Evolutionary conservation across 192 early-diverging fungal species (phyloP).

Genomic region (Ambispora gerdemannii): DNA sequence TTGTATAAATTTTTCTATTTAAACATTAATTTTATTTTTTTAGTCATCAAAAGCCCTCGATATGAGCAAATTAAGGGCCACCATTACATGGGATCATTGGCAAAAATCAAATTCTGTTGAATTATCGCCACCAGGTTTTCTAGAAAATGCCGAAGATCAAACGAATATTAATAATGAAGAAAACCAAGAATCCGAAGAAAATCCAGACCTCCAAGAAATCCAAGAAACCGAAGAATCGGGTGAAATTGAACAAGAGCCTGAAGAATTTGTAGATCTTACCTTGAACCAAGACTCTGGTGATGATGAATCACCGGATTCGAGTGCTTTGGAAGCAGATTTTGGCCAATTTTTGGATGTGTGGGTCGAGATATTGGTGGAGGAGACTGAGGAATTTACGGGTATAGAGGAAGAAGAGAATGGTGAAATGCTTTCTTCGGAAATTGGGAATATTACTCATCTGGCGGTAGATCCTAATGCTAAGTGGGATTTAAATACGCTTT

Average conservation of each 20-base stretch:
- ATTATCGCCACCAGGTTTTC: background rate
- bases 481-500: background rate
- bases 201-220: background rate
- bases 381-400: background rate
- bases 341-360: background rate
- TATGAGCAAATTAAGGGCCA: conserved; percentile 13
- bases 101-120: background rate
- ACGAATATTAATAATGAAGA: background rate
- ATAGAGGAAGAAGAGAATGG: background rate
- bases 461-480: background rate
- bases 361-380: background rate
- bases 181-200: background rate
- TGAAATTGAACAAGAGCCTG: background rate
- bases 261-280: background rate
- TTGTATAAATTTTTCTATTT: background rate
- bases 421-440: background rate
- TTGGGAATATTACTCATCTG: background rate
- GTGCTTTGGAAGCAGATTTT: background rate
- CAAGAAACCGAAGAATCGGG: background rate
- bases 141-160: background rate
- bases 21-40: conserved; percentile 1
- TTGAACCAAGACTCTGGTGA: background rate
- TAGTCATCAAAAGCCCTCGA: conserved; percentile 1
- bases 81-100: background rate
- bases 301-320: background rate